Base-by-base conservation (phyloP, 2,329 filamentous ascomycete genomes). In the Aspergillus novofumigatus region DNA sequence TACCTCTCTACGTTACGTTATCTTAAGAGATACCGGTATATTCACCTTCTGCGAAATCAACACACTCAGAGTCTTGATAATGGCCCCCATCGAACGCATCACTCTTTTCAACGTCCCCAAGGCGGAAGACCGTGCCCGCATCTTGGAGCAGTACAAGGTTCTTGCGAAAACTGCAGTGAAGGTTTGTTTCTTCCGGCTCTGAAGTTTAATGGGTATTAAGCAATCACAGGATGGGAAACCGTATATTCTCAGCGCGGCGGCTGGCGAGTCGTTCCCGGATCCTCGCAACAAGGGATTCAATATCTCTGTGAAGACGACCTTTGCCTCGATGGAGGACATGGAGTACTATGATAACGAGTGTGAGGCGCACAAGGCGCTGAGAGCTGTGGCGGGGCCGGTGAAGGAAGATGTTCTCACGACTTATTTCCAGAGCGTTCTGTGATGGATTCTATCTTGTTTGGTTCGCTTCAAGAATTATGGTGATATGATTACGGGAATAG, bases 151-250 rank as follows among this genome's bases (percentile, higher is more conserved):
- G 57, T 81, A 80, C 65, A 74, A 76, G 56, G 66, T 72, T 4
- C 64, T 81, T 8, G 69, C 72, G 14, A 69, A 73, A 58, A 76
- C 77, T 0, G 77, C 78, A 20, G 68, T 73, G 26, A 80, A 80
- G 73, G 78, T 79, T 66, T 35, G 50, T 51, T 26, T 48, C 51
- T 45, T 3, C 11, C 5, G 20, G 20, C 20, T 14, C 10, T 53
- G 20, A 11, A 45, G 44, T 3, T 11, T 11, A 6, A 11, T 14
- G 21, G 20, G 2, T 47, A 47, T n/a, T n/a, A n/a, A n/a, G n/a
- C n/a, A n/a, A n/a, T n/a, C n/a, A n/a, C n/a, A n/a, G 88, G 82
- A 89, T 65, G 87, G 86, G 60, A 85, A 88, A 69, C 85, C 85
- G 1, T 91, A 91, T 71, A 88, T 91, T 62, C 72, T 85, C 48